Base-by-base conservation (phyloP, 495 filamentous ascomycete species). In the Acidiella bohemica region DNA sequence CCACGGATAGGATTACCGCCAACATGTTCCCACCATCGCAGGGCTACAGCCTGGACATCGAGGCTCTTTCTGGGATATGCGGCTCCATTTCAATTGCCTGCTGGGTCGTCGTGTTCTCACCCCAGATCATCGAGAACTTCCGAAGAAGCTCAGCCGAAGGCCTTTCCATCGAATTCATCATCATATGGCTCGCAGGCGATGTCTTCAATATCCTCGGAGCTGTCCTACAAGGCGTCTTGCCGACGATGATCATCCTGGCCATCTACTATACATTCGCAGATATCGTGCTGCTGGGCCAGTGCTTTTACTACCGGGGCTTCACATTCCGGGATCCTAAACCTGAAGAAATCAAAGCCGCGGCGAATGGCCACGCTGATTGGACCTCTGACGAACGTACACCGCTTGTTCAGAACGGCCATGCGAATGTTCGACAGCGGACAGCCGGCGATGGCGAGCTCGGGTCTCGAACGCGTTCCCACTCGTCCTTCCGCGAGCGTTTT, bases 51-150 rank as follows among this genome's bases (percentile, higher is more conserved):
- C 64, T 93, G 44, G 80, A 90, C 56, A 73, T 92, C 20, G 83
- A 87, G 49, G 84, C 86, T 32, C 71, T 94, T 46, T 86, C 80
- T 53, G 86, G 86, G 14, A 92, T 94, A 41, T 82, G 77, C 62
- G 86, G 86, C 7, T 94, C 87, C 2, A 86, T 97, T 47, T 90
- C 83, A 18, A 93, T 97, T 52, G 85, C 87, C 31, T 94, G 86
- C 55, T 97, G 90, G 90, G 80, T 97, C 14, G 85, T 95, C 20
- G 90, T 97, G 26, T 97, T 93, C 66, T 86, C 87, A 0, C 90
- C 90, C 7, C 90, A 97, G 45, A 97, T 97, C 49, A 72, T 94
- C 50, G 85, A 93, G 55, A 95, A 95, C 53, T 94, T 95, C 61
- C 77, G 76, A 37, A 76, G 90, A 25, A 64, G 73, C 47, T 90